Conservation (phyloP, 805 yeast species). For the Spathaspora hagerdaliae region DNA sequence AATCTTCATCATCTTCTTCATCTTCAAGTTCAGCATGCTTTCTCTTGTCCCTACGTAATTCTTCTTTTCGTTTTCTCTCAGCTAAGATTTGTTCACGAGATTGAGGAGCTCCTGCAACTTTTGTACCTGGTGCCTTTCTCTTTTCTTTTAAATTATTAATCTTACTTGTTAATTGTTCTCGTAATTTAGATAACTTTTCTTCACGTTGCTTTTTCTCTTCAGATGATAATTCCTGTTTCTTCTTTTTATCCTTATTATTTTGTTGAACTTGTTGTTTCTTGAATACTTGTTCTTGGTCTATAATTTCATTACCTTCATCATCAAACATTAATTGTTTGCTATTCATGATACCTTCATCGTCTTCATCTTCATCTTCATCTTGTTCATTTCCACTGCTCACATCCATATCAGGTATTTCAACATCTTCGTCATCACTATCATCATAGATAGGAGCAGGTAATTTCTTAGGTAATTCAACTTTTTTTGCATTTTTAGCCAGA, state of each 20-base stretch:
- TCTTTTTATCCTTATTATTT: conserved; percentile 4
- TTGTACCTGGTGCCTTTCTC: conserved; percentile 90
- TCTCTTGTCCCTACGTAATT: conserved; percentile 40
- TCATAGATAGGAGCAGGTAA: conserved; percentile 9
- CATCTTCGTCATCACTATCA: conserved; percentile 3
- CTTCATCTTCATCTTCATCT: conserved; percentile 16
- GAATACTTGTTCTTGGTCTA: conserved; percentile 1
- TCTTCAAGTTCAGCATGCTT: conserved; percentile 26
- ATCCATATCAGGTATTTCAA: conserved; percentile 10
- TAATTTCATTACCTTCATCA: conserved; percentile 47
- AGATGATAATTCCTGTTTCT: conserved; percentile 29
- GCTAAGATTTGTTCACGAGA: conserved; percentile 78
- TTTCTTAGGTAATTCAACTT: conserved; percentile 34
- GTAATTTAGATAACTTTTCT: conserved; percentile 60
- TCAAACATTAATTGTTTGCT: conserved; percentile 51
- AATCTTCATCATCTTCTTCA: conserved; percentile 34
- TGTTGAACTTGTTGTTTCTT: conserved; percentile 7
- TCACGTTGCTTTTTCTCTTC: conserved; percentile 49
- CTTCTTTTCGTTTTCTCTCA: conserved; percentile 52
- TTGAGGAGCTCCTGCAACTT: conserved; percentile 73
- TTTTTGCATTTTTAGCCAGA: conserved; percentile 51
- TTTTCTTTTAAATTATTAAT: conserved; percentile 67
- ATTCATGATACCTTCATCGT: conserved; percentile 19
- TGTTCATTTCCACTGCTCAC: conserved; percentile 3
- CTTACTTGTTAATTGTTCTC: conserved; percentile 74